phyloP scores from a whole-genome alignment of 371 early-diverging fungal genomes.

The Mortierella sp. region DNA sequence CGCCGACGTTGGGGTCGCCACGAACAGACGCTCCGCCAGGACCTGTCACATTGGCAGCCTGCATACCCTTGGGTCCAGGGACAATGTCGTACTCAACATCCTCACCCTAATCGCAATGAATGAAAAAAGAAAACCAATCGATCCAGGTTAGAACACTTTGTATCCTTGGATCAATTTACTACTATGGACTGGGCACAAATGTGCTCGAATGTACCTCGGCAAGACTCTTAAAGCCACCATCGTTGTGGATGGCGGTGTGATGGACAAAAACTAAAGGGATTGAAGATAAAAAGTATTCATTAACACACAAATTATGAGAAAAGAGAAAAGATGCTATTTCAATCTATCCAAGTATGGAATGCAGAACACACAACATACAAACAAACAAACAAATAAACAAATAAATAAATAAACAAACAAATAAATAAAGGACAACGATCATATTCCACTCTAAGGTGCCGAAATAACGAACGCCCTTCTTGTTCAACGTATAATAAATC shows the following conservation, averaged over 20 bases:
- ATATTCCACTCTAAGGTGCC: not conserved
- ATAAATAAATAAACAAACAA: not conserved
- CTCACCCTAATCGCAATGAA: slow-evolving; percentile 22
- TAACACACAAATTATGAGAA: not conserved
- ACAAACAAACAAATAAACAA: not conserved
- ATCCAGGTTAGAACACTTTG: not conserved
- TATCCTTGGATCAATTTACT: not conserved
- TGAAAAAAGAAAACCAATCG: not conserved
- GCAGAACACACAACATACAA: no score
- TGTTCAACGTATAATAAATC: not conserved
- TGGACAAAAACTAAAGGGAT: slow-evolving; percentile 85
- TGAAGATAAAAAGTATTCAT: not conserved
- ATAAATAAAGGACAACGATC: not conserved
- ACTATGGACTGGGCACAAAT: not conserved
- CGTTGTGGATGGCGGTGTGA: slow-evolving; percentile 86
- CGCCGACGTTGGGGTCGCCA: slow-evolving; percentile 76
- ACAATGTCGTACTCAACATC: slow-evolving; percentile 86
- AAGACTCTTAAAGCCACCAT: slow-evolving; percentile 89
- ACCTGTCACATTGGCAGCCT: slow-evolving; percentile 89
- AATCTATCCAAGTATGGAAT: slow-evolving; percentile 2
- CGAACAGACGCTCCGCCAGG: slow-evolving; percentile 80
- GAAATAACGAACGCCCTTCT: not conserved
- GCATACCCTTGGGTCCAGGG: slow-evolving; percentile 88
- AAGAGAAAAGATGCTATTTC: not conserved
- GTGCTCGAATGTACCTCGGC: slow-evolving; percentile 71